phyloP scores from a whole-genome alignment of 257 asterid species.

The Lycium barbarum region DNA sequence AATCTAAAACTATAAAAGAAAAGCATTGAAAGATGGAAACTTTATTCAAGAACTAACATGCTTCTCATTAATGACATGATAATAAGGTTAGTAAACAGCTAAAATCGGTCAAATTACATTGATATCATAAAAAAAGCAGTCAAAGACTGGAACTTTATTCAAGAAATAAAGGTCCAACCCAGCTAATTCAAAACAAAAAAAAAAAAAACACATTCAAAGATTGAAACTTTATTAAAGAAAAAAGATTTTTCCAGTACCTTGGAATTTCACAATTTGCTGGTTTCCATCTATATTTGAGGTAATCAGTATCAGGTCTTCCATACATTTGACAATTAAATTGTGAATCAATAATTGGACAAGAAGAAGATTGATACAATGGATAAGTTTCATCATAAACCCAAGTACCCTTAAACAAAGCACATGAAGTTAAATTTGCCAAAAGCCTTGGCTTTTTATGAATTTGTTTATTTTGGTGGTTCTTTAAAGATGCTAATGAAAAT shows the following conservation, averaged over 20 bases:
- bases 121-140: neutral
- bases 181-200: too few relatives aligned
- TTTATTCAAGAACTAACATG: neutral
- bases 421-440: conserved; percentile 56
- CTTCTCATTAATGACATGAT: neutral
- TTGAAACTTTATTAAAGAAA: neutral
- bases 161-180: too few relatives aligned
- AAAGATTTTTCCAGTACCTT: conserved; percentile 39
- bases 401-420: conserved; percentile 71
- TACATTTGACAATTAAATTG: conserved; percentile 80
- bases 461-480: conserved; percentile 35
- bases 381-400: conserved; percentile 81
- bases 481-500: conserved; percentile 54
- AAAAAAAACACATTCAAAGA: neutral
- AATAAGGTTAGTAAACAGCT: neutral
- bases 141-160: too few relatives aligned
- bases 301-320: conserved; percentile 87
- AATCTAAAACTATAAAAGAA: neutral
- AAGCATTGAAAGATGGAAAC: neutral
- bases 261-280: conserved; percentile 80
- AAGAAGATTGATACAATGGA: conserved; percentile 68
- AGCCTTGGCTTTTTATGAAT: conserved; percentile 48
- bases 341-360: conserved; percentile 74
- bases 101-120: neutral
- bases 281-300: conserved; percentile 88